These are phyloP conservation scores for Tylopilus cervinicoccineus DNA, from an alignment of 768 basidiomycete genomes.

Conservation along the genomic window DNA sequence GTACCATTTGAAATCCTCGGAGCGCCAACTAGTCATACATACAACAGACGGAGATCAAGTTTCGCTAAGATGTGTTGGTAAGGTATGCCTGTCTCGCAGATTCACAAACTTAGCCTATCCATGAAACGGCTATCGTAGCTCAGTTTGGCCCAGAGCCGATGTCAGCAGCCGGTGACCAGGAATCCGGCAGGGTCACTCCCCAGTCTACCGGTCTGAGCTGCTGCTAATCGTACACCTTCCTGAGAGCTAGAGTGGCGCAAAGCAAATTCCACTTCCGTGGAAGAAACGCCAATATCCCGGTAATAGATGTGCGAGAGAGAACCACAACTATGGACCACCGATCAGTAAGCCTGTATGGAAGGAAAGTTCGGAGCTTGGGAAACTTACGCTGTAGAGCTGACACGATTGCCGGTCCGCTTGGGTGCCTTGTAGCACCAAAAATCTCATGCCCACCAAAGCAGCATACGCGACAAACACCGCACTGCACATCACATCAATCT, in stretches of 20 bases:
- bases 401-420: constrained; percentile 27
- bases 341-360: background rate
- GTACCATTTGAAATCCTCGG: background rate
- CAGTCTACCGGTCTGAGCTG: too few species aligned
- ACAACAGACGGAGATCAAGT: constrained; percentile 6
- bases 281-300: constrained; percentile 30
- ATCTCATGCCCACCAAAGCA: constrained; percentile 22
- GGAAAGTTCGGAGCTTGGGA: background rate
- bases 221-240: constrained; percentile 9
- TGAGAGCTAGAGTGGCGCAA: constrained; percentile 3
- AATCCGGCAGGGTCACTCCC: too few species aligned
- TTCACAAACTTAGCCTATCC: too few species aligned
- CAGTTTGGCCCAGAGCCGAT: too few species aligned
- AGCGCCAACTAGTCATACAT: constrained; percentile 8
- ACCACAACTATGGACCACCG: constrained; percentile 25
- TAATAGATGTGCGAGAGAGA: constrained; percentile 29
- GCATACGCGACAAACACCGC: constrained; percentile 25
- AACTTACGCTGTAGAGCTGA: constrained; percentile 29
- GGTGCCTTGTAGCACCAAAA: constrained; percentile 19
- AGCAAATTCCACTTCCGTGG: constrained; percentile 13
- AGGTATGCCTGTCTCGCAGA: constrained; percentile 8
- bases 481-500: constrained; percentile 26
- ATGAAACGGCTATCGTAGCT: too few species aligned
- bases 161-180: too few species aligned
- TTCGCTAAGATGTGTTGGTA: background rate